Evolutionary conservation across 257 asterid genomes (phyloP), one percentile per base, ranked within the genome.

Genomic region (Orobanche coerulescens): DNA sequence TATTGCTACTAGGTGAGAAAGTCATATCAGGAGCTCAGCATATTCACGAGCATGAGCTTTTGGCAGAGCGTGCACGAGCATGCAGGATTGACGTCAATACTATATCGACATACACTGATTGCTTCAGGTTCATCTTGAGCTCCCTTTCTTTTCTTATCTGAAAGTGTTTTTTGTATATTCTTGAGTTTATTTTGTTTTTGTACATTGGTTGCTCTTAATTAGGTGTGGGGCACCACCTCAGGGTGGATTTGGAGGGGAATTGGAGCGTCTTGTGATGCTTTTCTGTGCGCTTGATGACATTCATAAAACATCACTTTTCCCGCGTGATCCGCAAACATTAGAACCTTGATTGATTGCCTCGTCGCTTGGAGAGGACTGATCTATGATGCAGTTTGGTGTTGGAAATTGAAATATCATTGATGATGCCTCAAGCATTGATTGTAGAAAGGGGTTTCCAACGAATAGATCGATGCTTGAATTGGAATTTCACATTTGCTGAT

Each of bases 11-110:
- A 88, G 98, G 98, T 22, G 98, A 91, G 75, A 95, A 91, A 71
- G 88, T 91, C 48, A 85, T 91, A 26, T 91, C 98, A 12, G 96
- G 98, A 60, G 96, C 94, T 74, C 98, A 91, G 71, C 96, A 95
- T 76, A 64, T 83, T 40, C 98, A 91, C 18, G 78, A 76, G 36
- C 80, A 94, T 5, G 90, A 88, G 64, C 64, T 77, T 4, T 72
- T 88, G 79, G 58, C 70, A 4, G 77, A 78, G 74, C 96, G 90
- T 43, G 98, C 98, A 1, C 73, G 70, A 71, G 76, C 72, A 48
- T 75, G 79, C 22, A 96, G 98, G 43, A 86, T 91, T 65, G 95
- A 88, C 20, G 81, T 88, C 25, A 67, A 67, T 51, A 82, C 94
- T 1, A 85, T 91, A 75, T 79, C 94, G 10, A 79, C 98, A 46